phyloP scores from a whole-genome alignment of 176 grass and related monocot species.

The Coix lacrymajobi region DNA sequence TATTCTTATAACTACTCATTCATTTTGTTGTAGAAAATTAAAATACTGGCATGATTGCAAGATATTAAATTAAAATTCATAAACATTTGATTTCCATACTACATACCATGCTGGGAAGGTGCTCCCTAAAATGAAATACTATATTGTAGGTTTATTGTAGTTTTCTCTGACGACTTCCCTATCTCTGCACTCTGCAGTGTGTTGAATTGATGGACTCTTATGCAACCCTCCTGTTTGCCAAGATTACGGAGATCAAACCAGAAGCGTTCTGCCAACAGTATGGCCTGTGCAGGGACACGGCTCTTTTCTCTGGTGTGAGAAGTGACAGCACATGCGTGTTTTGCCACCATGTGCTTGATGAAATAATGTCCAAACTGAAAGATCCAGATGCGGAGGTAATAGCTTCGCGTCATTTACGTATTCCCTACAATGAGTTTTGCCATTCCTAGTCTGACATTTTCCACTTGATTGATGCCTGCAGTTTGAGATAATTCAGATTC shows the following conservation, averaged over 20 bases:
- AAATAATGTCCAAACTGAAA: slow-evolving; percentile 65
- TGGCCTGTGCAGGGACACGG: slow-evolving; percentile 49
- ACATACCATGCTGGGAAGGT: background rate
- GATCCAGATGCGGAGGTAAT: slow-evolving; percentile 85
- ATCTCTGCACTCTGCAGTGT: slow-evolving; percentile 57
- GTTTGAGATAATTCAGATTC: slow-evolving; percentile 79
- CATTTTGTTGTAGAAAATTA: background rate
- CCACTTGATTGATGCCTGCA: slow-evolving; percentile 8
- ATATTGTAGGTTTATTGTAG: background rate
- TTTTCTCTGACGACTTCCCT: background rate
- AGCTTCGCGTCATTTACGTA: background rate
- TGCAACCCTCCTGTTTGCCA: slow-evolving; percentile 56
- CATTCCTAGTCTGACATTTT: background rate
- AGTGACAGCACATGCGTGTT: slow-evolving; percentile 54
- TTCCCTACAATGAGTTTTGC: background rate
- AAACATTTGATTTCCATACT: background rate
- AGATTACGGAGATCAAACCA: slow-evolving; percentile 57
- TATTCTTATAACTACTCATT: background rate
- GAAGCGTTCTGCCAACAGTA: slow-evolving; percentile 70
- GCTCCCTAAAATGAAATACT: background rate
- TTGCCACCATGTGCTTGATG: slow-evolving; percentile 56
- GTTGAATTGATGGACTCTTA: slow-evolving; percentile 71
- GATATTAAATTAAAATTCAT: background rate
- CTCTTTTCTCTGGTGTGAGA: slow-evolving; percentile 17
- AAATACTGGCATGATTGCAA: background rate